phyloP scores from a whole-genome alignment of 2,329 filamentous ascomycete species.

The Cladosporium colombiae region DNA sequence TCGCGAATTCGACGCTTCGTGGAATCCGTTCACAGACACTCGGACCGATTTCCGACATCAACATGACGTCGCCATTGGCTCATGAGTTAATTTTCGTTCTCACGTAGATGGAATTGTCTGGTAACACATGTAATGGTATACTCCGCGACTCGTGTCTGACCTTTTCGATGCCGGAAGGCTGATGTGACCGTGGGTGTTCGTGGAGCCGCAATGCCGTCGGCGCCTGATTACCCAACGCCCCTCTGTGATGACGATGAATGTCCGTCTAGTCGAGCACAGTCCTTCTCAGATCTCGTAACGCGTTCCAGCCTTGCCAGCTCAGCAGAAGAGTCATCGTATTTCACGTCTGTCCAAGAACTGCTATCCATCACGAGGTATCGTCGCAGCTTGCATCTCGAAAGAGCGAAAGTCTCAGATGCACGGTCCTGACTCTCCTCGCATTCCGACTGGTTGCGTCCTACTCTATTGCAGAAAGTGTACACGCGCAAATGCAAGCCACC shows the following conservation, averaged over 20 bases:
- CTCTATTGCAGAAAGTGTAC: neutral
- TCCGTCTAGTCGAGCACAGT: neutral
- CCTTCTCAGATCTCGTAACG: neutral
- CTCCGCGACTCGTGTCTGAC: neutral
- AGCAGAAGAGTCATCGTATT: neutral
- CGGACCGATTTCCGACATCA: neutral
- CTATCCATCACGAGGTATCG: neutral
- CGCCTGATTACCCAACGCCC: slow-evolving; percentile 6
- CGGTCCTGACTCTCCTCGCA: slow-evolving; percentile 2
- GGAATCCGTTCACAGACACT: neutral
- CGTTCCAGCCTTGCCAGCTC: neutral
- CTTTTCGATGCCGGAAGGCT: neutral
- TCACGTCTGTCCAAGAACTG: no score
- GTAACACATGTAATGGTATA: neutral
- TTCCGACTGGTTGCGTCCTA: slow-evolving; percentile 5
- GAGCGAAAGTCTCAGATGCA: neutral
- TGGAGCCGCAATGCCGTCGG: neutral
- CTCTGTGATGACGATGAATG: slow-evolving; percentile 2
- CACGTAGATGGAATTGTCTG: neutral
- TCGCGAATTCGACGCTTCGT: slow-evolving; percentile 1
- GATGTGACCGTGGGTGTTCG: neutral
- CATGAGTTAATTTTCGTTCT: neutral
- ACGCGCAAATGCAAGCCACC: slow-evolving; percentile 9
- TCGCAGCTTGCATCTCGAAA: neutral
- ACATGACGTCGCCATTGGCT: neutral